Base-by-base conservation (phyloP, 495 filamentous ascomycete genomes). In the Daldinia grandis region DNA sequence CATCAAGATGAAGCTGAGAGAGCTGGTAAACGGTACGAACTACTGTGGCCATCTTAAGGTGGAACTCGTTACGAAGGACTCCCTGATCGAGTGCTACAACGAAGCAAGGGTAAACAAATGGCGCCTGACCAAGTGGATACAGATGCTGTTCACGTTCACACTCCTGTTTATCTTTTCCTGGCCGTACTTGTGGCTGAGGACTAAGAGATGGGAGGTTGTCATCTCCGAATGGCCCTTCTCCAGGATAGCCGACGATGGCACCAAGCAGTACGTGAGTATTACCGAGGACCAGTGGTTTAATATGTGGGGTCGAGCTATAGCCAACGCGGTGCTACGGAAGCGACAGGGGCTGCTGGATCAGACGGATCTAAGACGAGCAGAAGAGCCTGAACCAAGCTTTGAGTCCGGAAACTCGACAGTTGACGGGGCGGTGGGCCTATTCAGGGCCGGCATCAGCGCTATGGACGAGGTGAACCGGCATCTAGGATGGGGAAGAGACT, bases 101-200 rank as follows among this genome's bases (percentile, higher is more conserved):
- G 78, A 84, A 0, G 82, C 82, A 49, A 80, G 75, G 57, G 81
- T 84, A 58, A 90, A 89, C 59, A 37, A 75, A n/a, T 87, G 86
- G 84, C 84, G 89, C 3, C 76, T 84, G 58, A 89, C 81, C 4
- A 65, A 56, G 10, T 91, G 86, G 83, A 81, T 89, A 28, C 72
- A 80, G 9, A 88, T 82, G 83, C 24, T 91, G 37, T 90, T 88
- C 77, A 86, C 83, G 71, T 72, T 89, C 12, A 87, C 84, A 3
- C 85, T 91, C 58, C 75, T 89, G 44, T 89, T 88, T 80, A 69
- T 91, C 37, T 82, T 91, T 72, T 76, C 82, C 17, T 91, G 89
- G 89, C 89, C 89, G 15, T 81, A 85, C 49, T 78, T 91, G 30
- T 88, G 84, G 80, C 84, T 90, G 71, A 72, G 82, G 6, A 91